Evolutionary conservation across 345 rosid species (phyloP).

Genomic region (Ceriops zippeliana): DNA sequence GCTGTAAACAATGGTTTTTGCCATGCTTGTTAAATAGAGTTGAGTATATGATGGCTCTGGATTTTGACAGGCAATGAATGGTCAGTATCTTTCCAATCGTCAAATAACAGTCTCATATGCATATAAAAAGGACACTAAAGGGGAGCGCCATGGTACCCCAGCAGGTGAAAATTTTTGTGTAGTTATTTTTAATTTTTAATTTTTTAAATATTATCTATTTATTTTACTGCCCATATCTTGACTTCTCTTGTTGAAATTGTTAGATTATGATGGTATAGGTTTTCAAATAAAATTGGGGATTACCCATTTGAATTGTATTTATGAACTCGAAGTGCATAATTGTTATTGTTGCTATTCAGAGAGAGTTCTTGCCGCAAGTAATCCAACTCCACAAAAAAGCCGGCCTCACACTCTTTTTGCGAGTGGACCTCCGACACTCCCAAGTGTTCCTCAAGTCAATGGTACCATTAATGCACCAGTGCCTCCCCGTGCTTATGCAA

Average conservation of each 20-base stretch:
- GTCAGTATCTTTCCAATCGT: constrained; percentile 92
- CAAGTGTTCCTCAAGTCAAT: constrained; percentile 51
- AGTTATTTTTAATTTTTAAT: background rate
- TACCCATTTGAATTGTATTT: no score
- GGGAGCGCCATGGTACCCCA: constrained; percentile 97
- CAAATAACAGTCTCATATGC: constrained; percentile 97
- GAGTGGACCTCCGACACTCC: constrained; percentile 75
- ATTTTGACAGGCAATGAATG: constrained; percentile 77
- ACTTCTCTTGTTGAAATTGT: no score
- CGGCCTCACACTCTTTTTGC: constrained; percentile 97
- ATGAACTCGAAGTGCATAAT: background rate
- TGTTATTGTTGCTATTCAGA: constrained; percentile 41
- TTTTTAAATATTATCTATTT: no score
- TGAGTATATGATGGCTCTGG: constrained; percentile 13
- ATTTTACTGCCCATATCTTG: no score
- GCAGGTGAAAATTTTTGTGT: constrained; percentile 59
- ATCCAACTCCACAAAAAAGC: constrained; percentile 74
- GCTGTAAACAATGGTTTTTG: no score
- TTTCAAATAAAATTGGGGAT: no score
- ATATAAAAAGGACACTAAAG: constrained; percentile 97
- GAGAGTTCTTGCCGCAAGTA: constrained; percentile 96
- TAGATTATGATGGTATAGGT: no score
- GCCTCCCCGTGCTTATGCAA: constrained; percentile 70
- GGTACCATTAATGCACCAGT: constrained; percentile 50
- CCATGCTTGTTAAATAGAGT: background rate